These are phyloP conservation scores for Trametes maxima DNA, from an alignment of 768 basidiomycete species.

Conservation along the genomic window DNA sequence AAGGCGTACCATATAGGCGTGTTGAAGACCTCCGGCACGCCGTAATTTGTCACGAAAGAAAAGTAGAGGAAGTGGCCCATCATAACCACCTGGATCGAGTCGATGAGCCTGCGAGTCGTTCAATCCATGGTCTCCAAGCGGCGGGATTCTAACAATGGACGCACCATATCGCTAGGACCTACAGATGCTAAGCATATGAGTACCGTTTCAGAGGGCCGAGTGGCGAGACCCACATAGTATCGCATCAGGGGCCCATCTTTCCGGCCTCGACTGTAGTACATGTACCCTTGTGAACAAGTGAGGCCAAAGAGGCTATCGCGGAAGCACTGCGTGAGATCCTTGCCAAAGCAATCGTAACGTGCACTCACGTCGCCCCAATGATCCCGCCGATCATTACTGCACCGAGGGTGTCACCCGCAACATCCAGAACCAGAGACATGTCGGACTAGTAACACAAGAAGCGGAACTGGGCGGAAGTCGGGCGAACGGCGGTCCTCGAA, in stretches of 20 bases:
- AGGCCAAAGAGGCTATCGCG: slow-evolving; percentile 6
- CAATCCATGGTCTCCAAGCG: not conserved
- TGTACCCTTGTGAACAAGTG: slow-evolving; percentile 10
- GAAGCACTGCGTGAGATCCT: not conserved
- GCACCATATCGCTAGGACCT: slow-evolving; percentile 8
- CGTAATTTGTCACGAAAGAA: slow-evolving; percentile 9
- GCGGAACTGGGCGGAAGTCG: not conserved
- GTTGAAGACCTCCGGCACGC: not conserved
- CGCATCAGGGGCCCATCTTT: not conserved
- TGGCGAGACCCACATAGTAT: not conserved
- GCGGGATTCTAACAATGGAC: not conserved
- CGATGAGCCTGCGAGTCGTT: not conserved
- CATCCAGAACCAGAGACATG: not conserved
- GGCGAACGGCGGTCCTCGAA: not conserved
- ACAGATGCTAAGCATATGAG: not conserved
- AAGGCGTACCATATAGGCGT: slow-evolving; percentile 7
- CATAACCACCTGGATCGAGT: slow-evolving; percentile 1
- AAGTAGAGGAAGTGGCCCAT: slow-evolving; percentile 10
- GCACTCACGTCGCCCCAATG: slow-evolving; percentile 11
- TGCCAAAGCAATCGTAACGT: not conserved
- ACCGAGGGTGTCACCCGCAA: slow-evolving; percentile 7
- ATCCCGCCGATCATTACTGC: slow-evolving; percentile 13
- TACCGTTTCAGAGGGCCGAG: not conserved
- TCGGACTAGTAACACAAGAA: not conserved
- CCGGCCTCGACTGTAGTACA: slow-evolving; percentile 8